Conservation (phyloP, 495 filamentous ascomycete species). For the Aspergillus sparsus region DNA sequence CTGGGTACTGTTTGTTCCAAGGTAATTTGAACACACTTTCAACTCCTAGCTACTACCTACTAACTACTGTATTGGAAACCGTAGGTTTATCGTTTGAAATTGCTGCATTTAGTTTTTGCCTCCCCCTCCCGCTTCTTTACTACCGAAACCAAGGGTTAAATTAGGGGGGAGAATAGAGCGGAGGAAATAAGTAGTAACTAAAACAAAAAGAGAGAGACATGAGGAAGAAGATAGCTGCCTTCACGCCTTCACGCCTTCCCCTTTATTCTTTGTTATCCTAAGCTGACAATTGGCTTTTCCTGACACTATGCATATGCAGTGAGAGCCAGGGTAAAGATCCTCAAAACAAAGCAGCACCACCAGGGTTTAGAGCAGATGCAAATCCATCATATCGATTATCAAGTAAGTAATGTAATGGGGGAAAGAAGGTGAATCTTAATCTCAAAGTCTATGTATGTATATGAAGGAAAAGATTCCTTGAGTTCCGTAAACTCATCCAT, state of each 20-base stretch:
- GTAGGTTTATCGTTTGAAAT: conserved; percentile 3
- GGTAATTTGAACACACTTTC: not conserved
- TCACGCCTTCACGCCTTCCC: too few species aligned
- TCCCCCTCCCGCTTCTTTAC: not conserved
- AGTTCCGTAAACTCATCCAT: too few species aligned
- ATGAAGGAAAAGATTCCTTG: too few species aligned
- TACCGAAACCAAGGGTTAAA: not conserved
- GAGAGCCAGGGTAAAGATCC: conserved; percentile 18
- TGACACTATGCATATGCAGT: conserved; percentile 19
- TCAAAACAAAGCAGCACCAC: not conserved
- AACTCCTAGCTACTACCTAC: not conserved
- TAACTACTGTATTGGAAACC: not conserved
- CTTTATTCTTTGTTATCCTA: conserved; percentile 9
- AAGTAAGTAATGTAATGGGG: not conserved
- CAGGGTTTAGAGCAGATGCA: conserved; percentile 6
- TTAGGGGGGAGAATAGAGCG: not conserved
- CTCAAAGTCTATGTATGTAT: not conserved
- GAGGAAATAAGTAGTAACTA: too few species aligned
- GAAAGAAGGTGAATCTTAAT: too few species aligned
- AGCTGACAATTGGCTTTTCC: conserved; percentile 22
- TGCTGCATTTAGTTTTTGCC: not conserved
- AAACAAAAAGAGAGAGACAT: not conserved
- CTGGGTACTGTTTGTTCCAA: not conserved
- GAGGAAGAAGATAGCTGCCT: not conserved
- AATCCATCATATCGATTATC: conserved; percentile 4